phyloP scores from a whole-genome alignment of 1,284 basidiomycete species.

The Melampsora medusae region DNA sequence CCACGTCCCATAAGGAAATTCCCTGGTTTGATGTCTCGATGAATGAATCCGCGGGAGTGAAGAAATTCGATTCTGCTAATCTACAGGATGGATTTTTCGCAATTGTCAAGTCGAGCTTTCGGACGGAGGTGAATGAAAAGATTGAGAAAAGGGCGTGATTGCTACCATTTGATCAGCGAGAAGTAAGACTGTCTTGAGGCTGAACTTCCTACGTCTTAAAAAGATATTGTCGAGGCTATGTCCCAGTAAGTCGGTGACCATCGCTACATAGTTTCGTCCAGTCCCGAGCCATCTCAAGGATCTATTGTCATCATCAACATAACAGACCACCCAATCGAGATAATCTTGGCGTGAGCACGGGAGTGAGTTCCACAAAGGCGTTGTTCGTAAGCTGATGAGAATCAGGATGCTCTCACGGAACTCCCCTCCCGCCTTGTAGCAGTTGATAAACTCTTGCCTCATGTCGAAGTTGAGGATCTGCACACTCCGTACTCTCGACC shows the following conservation, averaged over 20 bases:
- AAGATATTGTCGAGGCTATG: conserved; percentile 55
- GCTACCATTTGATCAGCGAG: conserved; percentile 55
- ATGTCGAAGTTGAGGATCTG: conserved; percentile 56
- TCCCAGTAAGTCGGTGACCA: conserved; percentile 56
- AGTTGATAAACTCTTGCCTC: conserved; percentile 56
- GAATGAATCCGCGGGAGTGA: conserved; percentile 56
- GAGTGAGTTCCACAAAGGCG: not conserved
- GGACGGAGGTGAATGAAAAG: too few relatives aligned
- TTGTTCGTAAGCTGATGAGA: not conserved
- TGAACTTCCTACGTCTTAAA: conserved; percentile 56
- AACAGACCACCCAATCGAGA: conserved; percentile 39
- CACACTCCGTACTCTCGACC: conserved; percentile 55
- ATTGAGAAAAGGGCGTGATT: not conserved
- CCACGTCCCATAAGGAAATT: conserved; percentile 55
- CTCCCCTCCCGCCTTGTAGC: conserved; percentile 54
- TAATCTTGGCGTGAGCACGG: not conserved
- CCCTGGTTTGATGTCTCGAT: conserved; percentile 56
- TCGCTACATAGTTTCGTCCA: conserved; percentile 56
- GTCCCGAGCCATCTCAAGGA: conserved; percentile 55
- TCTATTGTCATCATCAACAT: conserved; percentile 51
- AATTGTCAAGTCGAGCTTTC: not conserved
- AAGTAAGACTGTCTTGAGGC: conserved; percentile 56
- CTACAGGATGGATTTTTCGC: conserved; percentile 9
- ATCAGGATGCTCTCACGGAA: conserved; percentile 47
- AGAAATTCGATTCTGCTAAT: conserved; percentile 51